These are phyloP conservation scores for Trypanosoma lewisi DNA, from an alignment of 208 protist genomes.

Conservation along the genomic window DNA sequence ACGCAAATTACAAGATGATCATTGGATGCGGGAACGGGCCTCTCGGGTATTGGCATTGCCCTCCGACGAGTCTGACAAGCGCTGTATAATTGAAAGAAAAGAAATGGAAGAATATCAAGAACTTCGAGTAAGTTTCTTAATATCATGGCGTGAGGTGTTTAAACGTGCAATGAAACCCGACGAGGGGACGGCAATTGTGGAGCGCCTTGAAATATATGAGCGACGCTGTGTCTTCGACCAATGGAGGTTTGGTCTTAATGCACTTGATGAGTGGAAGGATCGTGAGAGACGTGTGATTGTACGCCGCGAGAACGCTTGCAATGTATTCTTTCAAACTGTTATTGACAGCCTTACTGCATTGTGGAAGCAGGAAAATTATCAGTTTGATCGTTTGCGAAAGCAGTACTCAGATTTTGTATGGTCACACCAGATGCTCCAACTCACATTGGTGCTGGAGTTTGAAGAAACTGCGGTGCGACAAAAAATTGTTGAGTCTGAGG, in stretches of 20 bases:
- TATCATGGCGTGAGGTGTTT: conserved; percentile 57
- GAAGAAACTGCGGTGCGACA: conserved; percentile 26
- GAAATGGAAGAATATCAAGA: conserved; percentile 39
- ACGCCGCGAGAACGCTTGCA: conserved; percentile 15
- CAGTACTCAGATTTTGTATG: conserved; percentile 27
- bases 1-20: conserved; percentile 14
- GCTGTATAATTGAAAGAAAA: conserved; percentile 41
- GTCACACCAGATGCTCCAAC: conserved; percentile 18
- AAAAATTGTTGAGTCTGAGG: conserved; percentile 27
- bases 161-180: conserved; percentile 27
- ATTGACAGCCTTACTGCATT: conserved; percentile 29
- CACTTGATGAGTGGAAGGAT: conserved; percentile 25
- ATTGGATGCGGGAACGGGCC: conserved; percentile 11
- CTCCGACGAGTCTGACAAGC: conserved; percentile 40
- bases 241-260: conserved; percentile 38
- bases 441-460: conserved; percentile 13
- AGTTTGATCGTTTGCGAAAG: conserved; percentile 30
- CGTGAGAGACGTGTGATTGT: conserved; percentile 4
- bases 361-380: conserved; percentile 37
- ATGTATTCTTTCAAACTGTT: conserved; percentile 39
- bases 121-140: conserved; percentile 36
- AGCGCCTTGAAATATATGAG: conserved; percentile 56
- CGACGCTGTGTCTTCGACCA: conserved; percentile 53
- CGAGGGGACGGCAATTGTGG: conserved; percentile 35
- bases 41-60: conserved; percentile 15